Conservation (phyloP, 1,284 basidiomycete species). For the Chalciporus sp. region DNA sequence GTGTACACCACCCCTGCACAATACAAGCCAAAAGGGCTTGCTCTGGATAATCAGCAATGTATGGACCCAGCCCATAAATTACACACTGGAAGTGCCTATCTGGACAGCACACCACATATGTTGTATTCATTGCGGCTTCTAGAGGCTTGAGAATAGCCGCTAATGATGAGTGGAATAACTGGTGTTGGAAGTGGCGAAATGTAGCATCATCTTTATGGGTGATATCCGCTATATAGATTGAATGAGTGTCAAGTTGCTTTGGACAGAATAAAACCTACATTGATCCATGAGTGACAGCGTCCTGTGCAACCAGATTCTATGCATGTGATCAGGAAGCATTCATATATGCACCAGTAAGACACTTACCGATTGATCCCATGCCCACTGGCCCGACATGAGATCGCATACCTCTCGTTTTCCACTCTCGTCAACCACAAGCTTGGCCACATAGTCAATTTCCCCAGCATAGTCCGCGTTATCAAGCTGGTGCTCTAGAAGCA, state of each 20-base stretch:
- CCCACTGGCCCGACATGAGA: too few species aligned
- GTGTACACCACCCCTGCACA: conserved; percentile 2
- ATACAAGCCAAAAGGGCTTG: conserved; percentile 8
- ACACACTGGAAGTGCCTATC: conserved; percentile 1
- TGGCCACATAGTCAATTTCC: too few species aligned
- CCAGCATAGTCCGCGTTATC: too few species aligned
- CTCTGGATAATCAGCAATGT: conserved; percentile 18
- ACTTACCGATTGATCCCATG: too few species aligned
- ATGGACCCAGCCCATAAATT: conserved; percentile 6
- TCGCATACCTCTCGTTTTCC: too few species aligned
- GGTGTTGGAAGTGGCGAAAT: background rate
- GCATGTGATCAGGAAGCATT: background rate
- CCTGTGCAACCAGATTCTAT: background rate
- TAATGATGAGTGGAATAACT: background rate
- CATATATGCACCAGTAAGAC: too few species aligned
- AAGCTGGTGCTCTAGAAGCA: background rate
- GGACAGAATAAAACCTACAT: too few species aligned
- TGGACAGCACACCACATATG: background rate
- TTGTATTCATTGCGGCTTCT: background rate
- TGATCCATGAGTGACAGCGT: background rate
- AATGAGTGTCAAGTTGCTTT: too few species aligned
- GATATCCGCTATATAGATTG: background rate
- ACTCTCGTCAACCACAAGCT: too few species aligned
- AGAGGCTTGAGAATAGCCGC: background rate
- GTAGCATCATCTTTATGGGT: background rate